Evolutionary conservation across 2,329 filamentous ascomycete species (phyloP), one percentile per base, ranked within the genome.

Genomic region (Beauveria asiatica): DNA sequence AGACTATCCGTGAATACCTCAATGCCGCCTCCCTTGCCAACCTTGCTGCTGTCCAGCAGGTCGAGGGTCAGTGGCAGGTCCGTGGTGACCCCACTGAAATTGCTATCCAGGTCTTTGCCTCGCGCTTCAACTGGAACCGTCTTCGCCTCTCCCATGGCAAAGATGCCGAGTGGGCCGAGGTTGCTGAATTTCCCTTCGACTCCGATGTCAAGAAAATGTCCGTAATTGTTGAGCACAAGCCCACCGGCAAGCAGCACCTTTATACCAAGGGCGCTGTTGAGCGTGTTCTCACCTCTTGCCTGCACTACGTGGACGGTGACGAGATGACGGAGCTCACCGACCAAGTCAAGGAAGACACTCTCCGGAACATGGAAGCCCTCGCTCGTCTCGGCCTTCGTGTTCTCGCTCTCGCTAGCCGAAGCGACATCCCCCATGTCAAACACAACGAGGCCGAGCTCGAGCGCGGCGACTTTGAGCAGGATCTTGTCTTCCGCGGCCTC

Each of bases 121-220:
- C 81, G 46, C 83, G 87, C 13, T 90, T 90, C 68, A 75, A 83
- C 59, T 84, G 83, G 78, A 84, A 85, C 62, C 78, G 82, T 9
- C 74, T 78, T 17, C 74, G 75, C 9, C 79, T 82, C 64, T 79
- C 78, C 0, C 74, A 75, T 13, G 81, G 78, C 2, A 75, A 81
- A 1, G 73, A 73, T 4, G 74, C 80, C 0, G 66, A 75, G 30
- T 87, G 83, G 83, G 75, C 73, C 21, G 77, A 87, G 64, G 73
- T 85, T 25, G 83, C 84, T 1, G 88, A 90, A 66, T 89, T 87
- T 61, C 87, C 86, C 0, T 91, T 90, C 64, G 87, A 90, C 67
- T 89, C 86, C 0, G 83, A 83, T 61, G 81, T 90, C 64, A 91
- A 90, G 76, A 88, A 86, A 66, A 90, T 90, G 87, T 88, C 86